Base-by-base conservation (phyloP, 1,139 yeast species). In the Entelexis sorbosivorans region DNA sequence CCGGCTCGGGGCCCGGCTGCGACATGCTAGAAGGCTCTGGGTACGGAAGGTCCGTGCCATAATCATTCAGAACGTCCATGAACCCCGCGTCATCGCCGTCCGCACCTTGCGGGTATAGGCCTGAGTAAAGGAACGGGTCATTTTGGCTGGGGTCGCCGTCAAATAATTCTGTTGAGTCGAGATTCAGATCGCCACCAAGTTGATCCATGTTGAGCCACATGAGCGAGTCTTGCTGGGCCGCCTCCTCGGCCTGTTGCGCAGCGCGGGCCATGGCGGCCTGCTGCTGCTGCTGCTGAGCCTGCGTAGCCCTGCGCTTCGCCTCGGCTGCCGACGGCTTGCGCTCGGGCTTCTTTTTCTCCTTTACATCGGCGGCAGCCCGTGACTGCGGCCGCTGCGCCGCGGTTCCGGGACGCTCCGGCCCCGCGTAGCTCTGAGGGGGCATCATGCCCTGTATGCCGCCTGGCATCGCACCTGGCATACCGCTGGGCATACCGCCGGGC, bases 131-230 rank as follows among this genome's bases (percentile, higher is more conserved):
- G 16, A 47, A 26, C 26, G 35, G 35, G 34, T 50, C 52, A 13
- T 39, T 19, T 9, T 35, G 36, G 6, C 8, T 19, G 1, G 43
- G 29, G 20, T 38, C 40, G 6, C 34, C 55, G 24, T 47, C 48
- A 33, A 50, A 50, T 29, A 50, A 32, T 24, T 40, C 51, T 6
- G 42, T 13, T 3, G 44, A 42, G 17, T 46, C 49, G 16, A 46
- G 43, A 34, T 40, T 48, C n/a, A 47, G 34, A 19, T 51, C 53
- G 13, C 50, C 49, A 14, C 38, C 51, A 6, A 50, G 22, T 28
- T 47, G 53, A 44, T 52, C 55, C 22, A 52, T 40, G 29, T 52
- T 52, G n/a, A 52, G 45, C 55, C 55, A 52, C 44, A 42, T 38
- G 38, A 52, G 24, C 20, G 44, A 40, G 32, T 52, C 52, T 19